Percentiles rank a stretch among this genome's conserved stretches.
Evolutionary conservation across 805 yeast species (phyloP).

Genomic region (Zygosaccharomyces bisporus): DNA sequence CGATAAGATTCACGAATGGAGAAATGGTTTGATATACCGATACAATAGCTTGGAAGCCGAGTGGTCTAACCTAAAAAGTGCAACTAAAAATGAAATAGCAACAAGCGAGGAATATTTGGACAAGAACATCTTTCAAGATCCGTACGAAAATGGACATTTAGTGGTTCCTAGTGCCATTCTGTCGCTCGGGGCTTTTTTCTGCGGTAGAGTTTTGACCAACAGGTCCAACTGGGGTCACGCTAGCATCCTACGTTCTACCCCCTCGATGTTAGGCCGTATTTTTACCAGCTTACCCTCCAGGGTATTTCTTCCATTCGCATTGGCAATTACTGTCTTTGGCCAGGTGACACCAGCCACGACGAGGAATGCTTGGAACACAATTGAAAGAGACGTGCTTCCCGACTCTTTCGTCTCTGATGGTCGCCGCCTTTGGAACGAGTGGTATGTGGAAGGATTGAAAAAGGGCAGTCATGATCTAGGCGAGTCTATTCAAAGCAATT

Average conservation of each 20-base stretch:
- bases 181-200: conserved; percentile 29
- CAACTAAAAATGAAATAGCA: conserved; percentile 12
- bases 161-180: conserved; percentile 28
- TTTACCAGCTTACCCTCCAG: conserved; percentile 29
- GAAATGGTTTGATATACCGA: conserved; percentile 14
- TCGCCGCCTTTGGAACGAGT: conserved; percentile 14
- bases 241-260: conserved; percentile 13
- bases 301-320: conserved; percentile 23
- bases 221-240: conserved; percentile 26
- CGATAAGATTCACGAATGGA: conserved; percentile 13
- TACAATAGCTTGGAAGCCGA: conserved; percentile 18
- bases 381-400: conserved; percentile 24
- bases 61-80: conserved; percentile 21
- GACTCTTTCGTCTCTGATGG: conserved; percentile 12
- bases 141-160: conserved; percentile 22
- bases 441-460: conserved; percentile 13
- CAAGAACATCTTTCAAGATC: conserved; percentile 23
- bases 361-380: conserved; percentile 15
- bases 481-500: conserved; percentile 8
- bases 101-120: conserved; percentile 17
- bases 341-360: conserved; percentile 29
- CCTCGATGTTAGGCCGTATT: conserved; percentile 15
- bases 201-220: conserved; percentile 29
- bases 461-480: conserved; percentile 7
- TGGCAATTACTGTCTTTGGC: conserved; percentile 24